Base-by-base conservation (phyloP, 495 filamentous ascomycete genomes). In the Penicillium herquei region DNA sequence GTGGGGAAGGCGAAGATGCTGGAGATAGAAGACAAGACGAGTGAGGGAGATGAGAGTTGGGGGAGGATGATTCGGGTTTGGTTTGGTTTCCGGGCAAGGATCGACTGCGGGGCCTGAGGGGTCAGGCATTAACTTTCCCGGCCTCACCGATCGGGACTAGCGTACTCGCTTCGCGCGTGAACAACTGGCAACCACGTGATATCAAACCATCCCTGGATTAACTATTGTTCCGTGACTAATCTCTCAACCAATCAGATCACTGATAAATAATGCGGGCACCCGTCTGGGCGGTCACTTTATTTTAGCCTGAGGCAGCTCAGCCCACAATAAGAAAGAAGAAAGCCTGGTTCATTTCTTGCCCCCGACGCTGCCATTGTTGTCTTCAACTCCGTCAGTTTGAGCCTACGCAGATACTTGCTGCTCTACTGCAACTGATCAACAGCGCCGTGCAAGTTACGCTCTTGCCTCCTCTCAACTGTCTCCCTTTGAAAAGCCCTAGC, bases 221-320 rank as follows among this genome's bases (percentile, higher is more conserved):
- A 34, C 7, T 2, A 1, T 21, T 33, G 35, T 1, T 52, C 51
- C 51, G 51, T 16, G 17, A 26, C 21, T 9, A 21, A 2, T n/a
- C 30, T 13, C 5, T 39, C 30, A 41, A 21, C 65, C 56, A 67
- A 67, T 65, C 39, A 65, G 17, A 34, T 49, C 14, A 47, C 17
- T 31, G 62, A 56, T 56, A 55, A 72, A 72, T 71, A 76, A 76
- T 72, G 63, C 67, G 37, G 31, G 41, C 31, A 10, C 11, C 34
- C 40, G 14, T 17, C 40, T 37, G 58, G 69, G 69, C 69, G 53
- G 53, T 55, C 46, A 40, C 42, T 9, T 0, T 49, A 10, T 39
- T 18, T 44, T 7, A 10, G 69, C 69, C 69, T 70, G 42, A 72
- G 69, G 69, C 67, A 54, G 13, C 21, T 49, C 56, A 61, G 59